phyloP scores from a whole-genome alignment of 2,329 filamentous ascomycete genomes.

The Aspergillus sp. region DNA sequence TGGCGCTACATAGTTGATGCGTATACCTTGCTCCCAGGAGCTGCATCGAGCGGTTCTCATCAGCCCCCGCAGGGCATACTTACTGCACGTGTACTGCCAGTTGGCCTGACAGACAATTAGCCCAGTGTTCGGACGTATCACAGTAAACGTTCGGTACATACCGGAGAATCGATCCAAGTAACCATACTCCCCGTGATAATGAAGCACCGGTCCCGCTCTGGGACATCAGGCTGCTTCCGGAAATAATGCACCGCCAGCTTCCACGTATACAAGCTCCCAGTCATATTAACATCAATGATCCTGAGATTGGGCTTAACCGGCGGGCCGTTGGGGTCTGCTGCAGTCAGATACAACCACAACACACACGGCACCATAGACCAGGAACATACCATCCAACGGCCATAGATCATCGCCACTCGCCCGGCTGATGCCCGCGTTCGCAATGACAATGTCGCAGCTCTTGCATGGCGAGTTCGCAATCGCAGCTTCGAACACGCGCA shows the following conservation, averaged over 20 bases:
- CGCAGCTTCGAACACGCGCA: slow-evolving; percentile 41
- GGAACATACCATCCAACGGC: slow-evolving; percentile 32
- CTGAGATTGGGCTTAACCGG: slow-evolving; percentile 40
- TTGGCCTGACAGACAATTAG: slow-evolving; percentile 21
- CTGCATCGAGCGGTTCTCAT: slow-evolving; percentile 42
- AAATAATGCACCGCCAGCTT: slow-evolving; percentile 50
- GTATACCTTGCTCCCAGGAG: slow-evolving; percentile 42
- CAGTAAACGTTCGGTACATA: background rate
- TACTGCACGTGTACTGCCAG: slow-evolving; percentile 44
- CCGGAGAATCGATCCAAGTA: slow-evolving; percentile 47
- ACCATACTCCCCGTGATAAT: slow-evolving; percentile 51
- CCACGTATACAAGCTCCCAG: slow-evolving; percentile 45
- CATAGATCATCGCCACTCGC: slow-evolving; percentile 38
- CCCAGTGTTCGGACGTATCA: background rate
- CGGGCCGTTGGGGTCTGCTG: slow-evolving; percentile 12
- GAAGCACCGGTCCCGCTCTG: slow-evolving; percentile 46
- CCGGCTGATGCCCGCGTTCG: slow-evolving; percentile 46
- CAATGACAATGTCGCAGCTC: slow-evolving; percentile 47
- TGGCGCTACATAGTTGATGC: slow-evolving; percentile 48
- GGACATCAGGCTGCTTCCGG: slow-evolving; percentile 34
- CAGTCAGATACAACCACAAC: background rate
- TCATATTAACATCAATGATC: slow-evolving; percentile 42
- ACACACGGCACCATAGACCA: background rate
- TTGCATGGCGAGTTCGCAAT: slow-evolving; percentile 34
- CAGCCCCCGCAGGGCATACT: slow-evolving; percentile 45